Conservation (phyloP, 345 rosid genomes). For the Angophora floribunda region DNA sequence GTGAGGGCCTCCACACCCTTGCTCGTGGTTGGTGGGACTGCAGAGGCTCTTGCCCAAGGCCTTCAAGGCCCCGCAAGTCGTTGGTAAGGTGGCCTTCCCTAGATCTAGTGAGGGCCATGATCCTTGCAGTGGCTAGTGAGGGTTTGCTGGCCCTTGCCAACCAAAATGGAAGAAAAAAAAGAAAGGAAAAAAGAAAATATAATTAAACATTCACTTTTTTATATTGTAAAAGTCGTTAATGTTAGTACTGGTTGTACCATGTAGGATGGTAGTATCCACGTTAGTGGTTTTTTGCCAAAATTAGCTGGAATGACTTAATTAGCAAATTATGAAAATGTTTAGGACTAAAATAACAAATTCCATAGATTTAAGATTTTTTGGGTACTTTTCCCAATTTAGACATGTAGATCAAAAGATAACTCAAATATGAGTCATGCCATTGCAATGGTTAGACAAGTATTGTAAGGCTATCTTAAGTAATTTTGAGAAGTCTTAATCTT, state of each 20-base stretch:
- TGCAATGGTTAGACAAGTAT: background rate
- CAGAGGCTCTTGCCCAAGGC: background rate
- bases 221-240: too few species aligned
- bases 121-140: too few species aligned
- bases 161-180: background rate
- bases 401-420: background rate
- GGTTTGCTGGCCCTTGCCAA: background rate
- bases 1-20: background rate
- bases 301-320: too few species aligned
- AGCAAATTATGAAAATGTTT: background rate
- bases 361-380: too few species aligned
- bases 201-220: too few species aligned
- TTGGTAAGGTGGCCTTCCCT: too few species aligned
- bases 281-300: background rate
- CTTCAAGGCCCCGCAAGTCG: too few species aligned
- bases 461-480: background rate
- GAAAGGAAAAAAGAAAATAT: too few species aligned
- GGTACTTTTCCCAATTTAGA: background rate
- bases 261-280: background rate
- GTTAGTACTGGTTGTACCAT: fast-evolving
- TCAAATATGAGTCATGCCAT: background rate
- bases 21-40: fast-evolving
- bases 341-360: background rate
- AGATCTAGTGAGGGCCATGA: too few species aligned
- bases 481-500: background rate